Base-by-base conservation (phyloP, 768 basidiomycete species). In the Leccinum pellstonianum region DNA sequence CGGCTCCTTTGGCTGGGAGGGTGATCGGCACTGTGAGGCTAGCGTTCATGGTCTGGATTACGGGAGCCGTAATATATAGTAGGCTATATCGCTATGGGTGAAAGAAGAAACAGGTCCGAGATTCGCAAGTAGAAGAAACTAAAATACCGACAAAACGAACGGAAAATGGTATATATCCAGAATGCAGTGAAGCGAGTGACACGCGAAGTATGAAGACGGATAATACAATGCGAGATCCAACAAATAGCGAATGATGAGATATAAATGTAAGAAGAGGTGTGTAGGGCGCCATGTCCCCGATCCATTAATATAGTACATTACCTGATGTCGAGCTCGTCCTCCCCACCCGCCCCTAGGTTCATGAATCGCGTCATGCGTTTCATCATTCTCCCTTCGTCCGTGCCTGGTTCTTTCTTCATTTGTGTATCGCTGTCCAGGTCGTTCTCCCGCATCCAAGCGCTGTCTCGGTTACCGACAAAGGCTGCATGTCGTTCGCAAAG, bases 1-100 rank as follows among this genome's bases (percentile, higher is more conserved):
- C 80, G 93, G 63, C 76, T 96, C 70, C 74, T 96, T 60, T 96
- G 94, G 94, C 74, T 96, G 52, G 91, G 92, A 52, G 82, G 88
- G 63, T 91, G 65, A 72, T 62, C 27, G 27, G 51, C 27, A 35
- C 33, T 46, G 31, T 54, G 8, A 50, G 19, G 19, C 23, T 23
- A 49, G 53, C 9, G 37, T 56, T 51, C 29, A 23, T 53, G 46
- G 37, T 41, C 37, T 58, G 49, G 14, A 59, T 58, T 68, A 68
- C 51, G 54, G n/a, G 52, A 56, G 46, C 27, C 27, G 19, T 48
- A 52, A 41, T 60, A 62, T 52, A 56, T 63, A 55, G 56, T 55
- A 55, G 55, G 56, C 14, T 68, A 57, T 64, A 60, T 64, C 52
- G 41, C 56, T 61, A 59, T 63, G 51, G 25, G 51, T 37, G 53